A percentile compares a stretch with the other conserved stretches of the same genome.
phyloP scores from a whole-genome alignment of 331 rosid species.

The Rhamnella rubrinervis region DNA sequence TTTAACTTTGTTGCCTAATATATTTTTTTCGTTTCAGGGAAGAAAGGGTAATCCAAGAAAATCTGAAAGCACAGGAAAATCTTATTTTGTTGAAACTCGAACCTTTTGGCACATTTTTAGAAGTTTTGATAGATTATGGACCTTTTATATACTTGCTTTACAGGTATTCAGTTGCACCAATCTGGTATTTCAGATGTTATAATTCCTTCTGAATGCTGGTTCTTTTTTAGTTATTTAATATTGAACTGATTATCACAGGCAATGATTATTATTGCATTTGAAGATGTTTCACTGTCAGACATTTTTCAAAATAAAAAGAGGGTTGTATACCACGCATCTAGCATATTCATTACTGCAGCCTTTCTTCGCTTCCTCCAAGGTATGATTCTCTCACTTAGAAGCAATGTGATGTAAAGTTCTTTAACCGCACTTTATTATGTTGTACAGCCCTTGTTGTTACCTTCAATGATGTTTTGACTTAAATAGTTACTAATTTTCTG shows the following conservation, averaged over 20 bases:
- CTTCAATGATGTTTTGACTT: too few species aligned
- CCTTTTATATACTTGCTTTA: conserved; percentile 77
- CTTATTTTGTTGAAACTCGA: conserved; percentile 78
- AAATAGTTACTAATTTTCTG: too few species aligned
- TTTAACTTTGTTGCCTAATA: conserved; percentile 19
- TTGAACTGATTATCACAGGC: conserved; percentile 42
- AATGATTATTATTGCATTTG: conserved; percentile 74
- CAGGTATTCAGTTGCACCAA: conserved; percentile 62
- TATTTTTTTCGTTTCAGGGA: conserved; percentile 50
- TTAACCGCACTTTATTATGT: not conserved
- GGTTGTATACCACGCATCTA: conserved; percentile 60
- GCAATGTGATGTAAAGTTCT: not conserved
- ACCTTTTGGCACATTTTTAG: conserved; percentile 92
- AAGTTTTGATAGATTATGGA: conserved; percentile 94
- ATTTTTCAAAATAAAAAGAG: conserved; percentile 45
- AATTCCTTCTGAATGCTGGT: conserved; percentile 4
- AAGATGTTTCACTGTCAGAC: conserved; percentile 45
- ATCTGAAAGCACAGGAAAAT: conserved; percentile 73
- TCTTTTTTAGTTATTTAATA: conserved; percentile 26
- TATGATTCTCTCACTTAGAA: conserved; percentile 40
- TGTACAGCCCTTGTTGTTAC: too few species aligned
- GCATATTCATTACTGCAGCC: conserved; percentile 96
- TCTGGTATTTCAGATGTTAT: conserved; percentile 14
- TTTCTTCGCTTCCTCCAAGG: conserved; percentile 86
- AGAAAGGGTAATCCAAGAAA: conserved; percentile 51